phyloP scores from a whole-genome alignment of 176 grass and related monocot genomes.

The Urochloa ruziziensis region DNA sequence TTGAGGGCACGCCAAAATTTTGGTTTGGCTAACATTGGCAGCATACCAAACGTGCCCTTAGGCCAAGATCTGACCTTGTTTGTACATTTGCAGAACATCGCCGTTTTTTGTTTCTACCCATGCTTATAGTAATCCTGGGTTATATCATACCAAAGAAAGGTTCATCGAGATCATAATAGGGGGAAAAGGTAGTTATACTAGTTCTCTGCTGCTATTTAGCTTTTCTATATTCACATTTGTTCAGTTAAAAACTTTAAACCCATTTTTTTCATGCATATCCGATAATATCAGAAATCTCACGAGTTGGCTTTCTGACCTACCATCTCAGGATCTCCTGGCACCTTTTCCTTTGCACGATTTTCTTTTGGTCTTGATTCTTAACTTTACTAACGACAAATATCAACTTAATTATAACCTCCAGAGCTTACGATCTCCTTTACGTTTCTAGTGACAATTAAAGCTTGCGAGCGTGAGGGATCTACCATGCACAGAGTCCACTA shows the following conservation, averaged over 20 bases:
- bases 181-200: background rate
- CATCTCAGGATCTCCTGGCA: conserved; percentile 21
- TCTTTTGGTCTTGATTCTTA: conserved; percentile 25
- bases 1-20: too few species aligned
- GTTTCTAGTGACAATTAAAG: conserved; percentile 30
- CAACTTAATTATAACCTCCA: conserved; percentile 34
- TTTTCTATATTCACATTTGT: background rate
- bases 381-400: conserved; percentile 43
- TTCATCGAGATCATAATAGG: background rate
- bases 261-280: background rate
- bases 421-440: conserved; percentile 48
- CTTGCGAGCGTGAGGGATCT: conserved; percentile 47
- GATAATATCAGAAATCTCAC: conserved; percentile 6
- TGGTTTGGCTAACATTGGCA: too few species aligned
- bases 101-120: background rate
- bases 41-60: too few species aligned
- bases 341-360: conserved; percentile 33
- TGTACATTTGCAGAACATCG: background rate
- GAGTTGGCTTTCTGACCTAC: conserved; percentile 11
- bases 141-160: background rate
- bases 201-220: conserved; percentile 10
- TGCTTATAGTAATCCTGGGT: background rate
- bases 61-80: background rate
- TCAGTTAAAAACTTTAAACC: conserved; percentile 5
- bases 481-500: conserved; percentile 33